Evolutionary conservation across 345 rosid species (phyloP).

Genomic region (Hibiscus trionum): DNA sequence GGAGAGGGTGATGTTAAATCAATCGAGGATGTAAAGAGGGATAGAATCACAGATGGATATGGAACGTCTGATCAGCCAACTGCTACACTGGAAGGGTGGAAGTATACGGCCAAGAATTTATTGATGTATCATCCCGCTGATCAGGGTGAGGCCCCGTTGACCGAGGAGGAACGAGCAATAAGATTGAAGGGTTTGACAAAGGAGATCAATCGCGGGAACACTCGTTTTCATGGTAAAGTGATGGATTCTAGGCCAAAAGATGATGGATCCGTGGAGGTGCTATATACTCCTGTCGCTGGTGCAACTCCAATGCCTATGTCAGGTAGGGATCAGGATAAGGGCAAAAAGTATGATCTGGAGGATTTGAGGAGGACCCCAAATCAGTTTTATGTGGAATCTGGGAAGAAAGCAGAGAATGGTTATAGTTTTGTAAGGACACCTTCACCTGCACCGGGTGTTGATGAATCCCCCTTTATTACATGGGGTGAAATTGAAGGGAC

Average conservation of each 20-base stretch:
- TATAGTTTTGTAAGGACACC: constrained; percentile 89
- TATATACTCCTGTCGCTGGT: constrained; percentile 74
- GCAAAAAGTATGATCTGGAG: constrained; percentile 80
- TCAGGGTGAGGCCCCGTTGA: constrained; percentile 76
- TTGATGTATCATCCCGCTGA: constrained; percentile 95
- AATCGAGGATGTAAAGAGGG: constrained; percentile 56
- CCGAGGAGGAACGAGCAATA: constrained; percentile 60
- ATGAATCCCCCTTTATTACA: constrained; percentile 85
- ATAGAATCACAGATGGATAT: constrained; percentile 87
- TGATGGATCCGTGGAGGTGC: constrained; percentile 72
- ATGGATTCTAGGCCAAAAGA: constrained; percentile 80
- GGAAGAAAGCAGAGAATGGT: constrained; percentile 74
- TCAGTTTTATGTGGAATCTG: constrained; percentile 63
- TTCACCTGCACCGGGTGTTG: constrained; percentile 89
- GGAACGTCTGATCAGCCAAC: constrained; percentile 93
- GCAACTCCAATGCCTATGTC: constrained; percentile 59
- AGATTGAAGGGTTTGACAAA: constrained; percentile 68
- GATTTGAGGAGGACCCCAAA: constrained; percentile 84
- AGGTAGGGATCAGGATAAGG: constrained; percentile 62
- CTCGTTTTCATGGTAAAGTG: constrained; percentile 83
- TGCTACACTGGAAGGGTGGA: constrained; percentile 83
- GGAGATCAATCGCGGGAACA: constrained; percentile 59
- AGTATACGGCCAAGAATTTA: constrained; percentile 78
- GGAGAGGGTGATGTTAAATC: constrained; percentile 29
- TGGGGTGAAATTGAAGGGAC: constrained; percentile 99